A percentile compares a stretch with the other conserved stretches of the same genome.
phyloP scores from a whole-genome alignment of 768 basidiomycete species.

The Saitozyma sp. region DNA sequence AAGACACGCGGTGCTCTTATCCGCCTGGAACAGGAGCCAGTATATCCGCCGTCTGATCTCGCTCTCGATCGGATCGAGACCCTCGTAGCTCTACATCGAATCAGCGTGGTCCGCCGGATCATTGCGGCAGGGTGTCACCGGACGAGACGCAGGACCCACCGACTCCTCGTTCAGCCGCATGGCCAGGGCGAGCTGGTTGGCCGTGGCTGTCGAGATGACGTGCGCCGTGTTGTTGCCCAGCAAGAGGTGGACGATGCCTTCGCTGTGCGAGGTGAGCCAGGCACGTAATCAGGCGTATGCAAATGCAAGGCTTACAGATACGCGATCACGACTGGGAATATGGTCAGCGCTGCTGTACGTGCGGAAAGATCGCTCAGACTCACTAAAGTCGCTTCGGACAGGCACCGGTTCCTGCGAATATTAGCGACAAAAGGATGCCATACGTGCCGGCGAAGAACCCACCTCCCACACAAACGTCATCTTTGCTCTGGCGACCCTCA shows the following conservation, averaged over 20 bases:
- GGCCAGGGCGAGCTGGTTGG: slow-evolving; percentile 38
- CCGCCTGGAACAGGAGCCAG: slow-evolving; percentile 80
- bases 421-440: background rate
- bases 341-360: slow-evolving; percentile 1
- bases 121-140: background rate
- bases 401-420: slow-evolving; percentile 21
- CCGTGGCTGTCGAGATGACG: slow-evolving; percentile 32
- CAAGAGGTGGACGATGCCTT: slow-evolving; percentile 43
- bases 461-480: slow-evolving; percentile 33
- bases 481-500: slow-evolving; percentile 57
- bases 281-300: background rate
- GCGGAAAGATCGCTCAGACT: slow-evolving; percentile 3
- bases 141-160: slow-evolving; percentile 16
- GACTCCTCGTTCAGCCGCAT: slow-evolving; percentile 41
- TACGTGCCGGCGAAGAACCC: slow-evolving; percentile 7
- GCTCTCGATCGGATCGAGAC: slow-evolving; percentile 76
- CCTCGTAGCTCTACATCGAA: slow-evolving; percentile 60
- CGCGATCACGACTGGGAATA: slow-evolving; percentile 22
- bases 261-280: slow-evolving; percentile 12
- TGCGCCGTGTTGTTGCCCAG: slow-evolving; percentile 45
- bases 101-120: slow-evolving; percentile 3
- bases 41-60: slow-evolving; percentile 76
- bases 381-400: slow-evolving; percentile 26
- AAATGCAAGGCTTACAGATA: slow-evolving; percentile 25
- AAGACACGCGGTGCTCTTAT: slow-evolving; percentile 60